Evolutionary conservation across 441 rosid species (phyloP).

Genomic region (Mallotus japonicus): DNA sequence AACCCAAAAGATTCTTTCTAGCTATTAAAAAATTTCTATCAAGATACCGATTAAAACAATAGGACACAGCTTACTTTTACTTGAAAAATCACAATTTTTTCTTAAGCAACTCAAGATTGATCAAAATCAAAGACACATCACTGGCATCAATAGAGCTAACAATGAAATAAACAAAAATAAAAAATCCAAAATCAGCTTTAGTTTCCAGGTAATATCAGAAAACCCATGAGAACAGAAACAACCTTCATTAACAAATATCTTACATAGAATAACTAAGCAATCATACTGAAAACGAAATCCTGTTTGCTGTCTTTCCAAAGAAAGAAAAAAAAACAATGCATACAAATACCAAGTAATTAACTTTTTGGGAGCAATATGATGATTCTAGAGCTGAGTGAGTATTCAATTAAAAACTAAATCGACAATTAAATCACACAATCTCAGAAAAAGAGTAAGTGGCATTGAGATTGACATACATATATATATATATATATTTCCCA

Average conservation of each 20-base stretch:
- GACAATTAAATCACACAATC: neutral
- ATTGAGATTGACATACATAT: neutral
- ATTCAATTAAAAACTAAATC: neutral
- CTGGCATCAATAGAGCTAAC: neutral
- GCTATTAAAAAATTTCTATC: constrained; percentile 3
- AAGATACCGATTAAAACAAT: neutral
- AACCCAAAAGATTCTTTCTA: neutral
- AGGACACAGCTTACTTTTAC: neutral
- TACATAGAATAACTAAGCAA: too few relatives aligned
- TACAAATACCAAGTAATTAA: neutral
- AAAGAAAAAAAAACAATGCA: neutral
- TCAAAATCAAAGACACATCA: neutral
- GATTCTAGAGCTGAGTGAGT: neutral
- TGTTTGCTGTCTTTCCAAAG: neutral
- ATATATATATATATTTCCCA: neutral
- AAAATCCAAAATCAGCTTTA: neutral
- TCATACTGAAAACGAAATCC: too few relatives aligned
- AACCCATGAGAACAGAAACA: too few relatives aligned
- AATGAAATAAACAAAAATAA: neutral
- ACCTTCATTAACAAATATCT: too few relatives aligned
- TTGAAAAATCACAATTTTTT: neutral
- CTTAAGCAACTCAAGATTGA: neutral
- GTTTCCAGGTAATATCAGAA: too few relatives aligned
- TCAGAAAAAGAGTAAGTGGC: constrained; percentile 14
- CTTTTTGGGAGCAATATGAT: neutral